These are phyloP conservation scores for Nemophila menziesii DNA, from an alignment of 257 asterid genomes.

Conservation along the genomic window DNA sequence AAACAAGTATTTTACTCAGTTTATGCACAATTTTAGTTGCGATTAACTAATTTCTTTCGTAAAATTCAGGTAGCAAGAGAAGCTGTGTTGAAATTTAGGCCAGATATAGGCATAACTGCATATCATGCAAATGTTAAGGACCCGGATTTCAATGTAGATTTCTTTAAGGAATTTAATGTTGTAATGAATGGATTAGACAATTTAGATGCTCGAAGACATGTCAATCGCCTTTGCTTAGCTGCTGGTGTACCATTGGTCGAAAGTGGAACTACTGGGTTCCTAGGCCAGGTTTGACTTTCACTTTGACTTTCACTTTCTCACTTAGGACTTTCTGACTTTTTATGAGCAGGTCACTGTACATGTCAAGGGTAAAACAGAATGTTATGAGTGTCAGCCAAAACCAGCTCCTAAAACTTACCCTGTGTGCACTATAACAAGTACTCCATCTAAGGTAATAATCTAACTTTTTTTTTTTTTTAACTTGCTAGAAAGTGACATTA, in stretches of 20 bases:
- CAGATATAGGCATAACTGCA: constrained; percentile 67
- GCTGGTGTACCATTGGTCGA: constrained; percentile 89
- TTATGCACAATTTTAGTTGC: background rate
- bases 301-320: background rate
- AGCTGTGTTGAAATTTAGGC: constrained; percentile 87
- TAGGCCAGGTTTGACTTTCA: constrained; percentile 67
- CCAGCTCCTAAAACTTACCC: constrained; percentile 99
- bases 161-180: constrained; percentile 78
- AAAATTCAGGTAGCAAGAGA: constrained; percentile 97
- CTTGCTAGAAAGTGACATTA: background rate
- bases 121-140: constrained; percentile 92
- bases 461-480: background rate
- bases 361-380: constrained; percentile 81
- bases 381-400: constrained; percentile 96
- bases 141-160: constrained; percentile 84
- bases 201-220: constrained; percentile 97
- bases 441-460: constrained; percentile 81
- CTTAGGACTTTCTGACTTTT: too few relatives aligned
- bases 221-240: constrained; percentile 96
- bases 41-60: constrained; percentile 4
- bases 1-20: background rate
- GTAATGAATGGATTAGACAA: constrained; percentile 95
- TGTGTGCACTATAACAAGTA: constrained; percentile 92
- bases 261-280: constrained; percentile 98
- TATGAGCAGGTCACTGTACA: constrained; percentile 81